Evolutionary conservation across 768 basidiomycete species (phyloP).

Genomic region (Termitomyces sp.): DNA sequence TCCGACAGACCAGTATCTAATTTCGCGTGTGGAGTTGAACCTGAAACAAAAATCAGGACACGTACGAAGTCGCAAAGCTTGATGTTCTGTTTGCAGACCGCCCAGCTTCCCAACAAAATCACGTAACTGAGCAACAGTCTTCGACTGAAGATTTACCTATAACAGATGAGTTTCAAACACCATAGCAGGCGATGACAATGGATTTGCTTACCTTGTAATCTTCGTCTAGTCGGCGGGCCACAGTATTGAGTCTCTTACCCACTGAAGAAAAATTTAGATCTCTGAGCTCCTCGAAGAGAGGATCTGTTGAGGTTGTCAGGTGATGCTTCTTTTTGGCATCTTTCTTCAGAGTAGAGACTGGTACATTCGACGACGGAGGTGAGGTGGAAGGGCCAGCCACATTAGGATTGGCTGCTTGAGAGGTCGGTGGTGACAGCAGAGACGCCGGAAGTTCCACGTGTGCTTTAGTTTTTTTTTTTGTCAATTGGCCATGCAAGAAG

Average conservation of each 20-base stretch:
- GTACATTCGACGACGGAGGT: conserved; percentile 36
- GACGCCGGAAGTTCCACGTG: conserved; percentile 80
- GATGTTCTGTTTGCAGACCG: conserved; percentile 89
- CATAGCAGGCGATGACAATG: background rate
- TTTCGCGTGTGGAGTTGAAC: background rate
- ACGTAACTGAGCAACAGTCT: conserved; percentile 86
- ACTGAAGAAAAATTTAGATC: conserved; percentile 93
- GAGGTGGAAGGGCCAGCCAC: conserved; percentile 39
- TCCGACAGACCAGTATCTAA: conserved; percentile 95
- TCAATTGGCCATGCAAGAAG: conserved; percentile 5
- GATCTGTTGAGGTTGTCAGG: conserved; percentile 74
- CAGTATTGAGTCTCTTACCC: conserved; percentile 74
- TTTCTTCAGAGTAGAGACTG: conserved; percentile 55
- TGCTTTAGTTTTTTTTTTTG: conserved; percentile 39
- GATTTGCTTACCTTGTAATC: conserved; percentile 73
- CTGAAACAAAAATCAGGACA: background rate
- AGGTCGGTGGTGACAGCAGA: conserved; percentile 56
- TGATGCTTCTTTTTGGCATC: conserved; percentile 91
- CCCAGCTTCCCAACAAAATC: conserved; percentile 96
- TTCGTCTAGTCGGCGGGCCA: conserved; percentile 84
- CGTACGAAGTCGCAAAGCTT: conserved; percentile 85
- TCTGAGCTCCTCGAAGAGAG: conserved; percentile 77
- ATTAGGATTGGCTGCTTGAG: conserved; percentile 37
- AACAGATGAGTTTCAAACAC: conserved; percentile 4
- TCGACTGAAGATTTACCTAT: conserved; percentile 81